Evolutionary conservation across 768 basidiomycete species (phyloP), one percentile per base, ranked within the genome.

Genomic region (Auricularia sp.): DNA sequence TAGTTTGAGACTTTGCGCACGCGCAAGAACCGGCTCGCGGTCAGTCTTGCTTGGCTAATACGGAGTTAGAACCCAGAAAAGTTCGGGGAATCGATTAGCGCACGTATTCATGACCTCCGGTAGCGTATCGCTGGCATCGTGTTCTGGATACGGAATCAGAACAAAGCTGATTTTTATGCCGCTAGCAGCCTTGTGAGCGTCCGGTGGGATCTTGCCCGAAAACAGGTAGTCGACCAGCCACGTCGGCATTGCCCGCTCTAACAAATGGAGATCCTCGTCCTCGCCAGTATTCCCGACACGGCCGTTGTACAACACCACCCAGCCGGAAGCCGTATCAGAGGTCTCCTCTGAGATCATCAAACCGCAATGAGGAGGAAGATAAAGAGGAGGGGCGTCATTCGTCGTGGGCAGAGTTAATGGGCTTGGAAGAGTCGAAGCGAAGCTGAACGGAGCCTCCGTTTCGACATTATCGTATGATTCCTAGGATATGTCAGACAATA

Each of bases 201-300:
- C 70, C 34, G 80, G 68, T 14, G 82, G 76, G 64, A 80, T 76
- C 71, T 83, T 85, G 68, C 89, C 88, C 14, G 85, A 75, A 45
- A 98, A 79, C 45, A 98, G 75, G 70, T 89, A 96, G 73, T 98
- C 92, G 62, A 93, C 77, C 61, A 97, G 76, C 96, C 96, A 98
- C 68, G 86, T 71, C 3, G 96, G 96, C 80, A 93, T 85, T 45
- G 77, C 81, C 70, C 86, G 83, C 75, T 97, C 94, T 29, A 59
- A 35, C 29, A 8, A 33, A 42, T 98, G 78, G 14, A 73, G 67
- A 47, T 77, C 73, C 63, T 77, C 69, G 64, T 89, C 87, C 1
- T 78, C 78, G 63, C 79, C 84, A 7, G 85, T 82, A 39, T 79
- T 80, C 1, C 81, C 79, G 2, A 89, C 85, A 34, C 82, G 82